These are phyloP conservation scores for Rhododendron vialii DNA, from an alignment of 148 eudicot genomes.

Conservation along the genomic window DNA sequence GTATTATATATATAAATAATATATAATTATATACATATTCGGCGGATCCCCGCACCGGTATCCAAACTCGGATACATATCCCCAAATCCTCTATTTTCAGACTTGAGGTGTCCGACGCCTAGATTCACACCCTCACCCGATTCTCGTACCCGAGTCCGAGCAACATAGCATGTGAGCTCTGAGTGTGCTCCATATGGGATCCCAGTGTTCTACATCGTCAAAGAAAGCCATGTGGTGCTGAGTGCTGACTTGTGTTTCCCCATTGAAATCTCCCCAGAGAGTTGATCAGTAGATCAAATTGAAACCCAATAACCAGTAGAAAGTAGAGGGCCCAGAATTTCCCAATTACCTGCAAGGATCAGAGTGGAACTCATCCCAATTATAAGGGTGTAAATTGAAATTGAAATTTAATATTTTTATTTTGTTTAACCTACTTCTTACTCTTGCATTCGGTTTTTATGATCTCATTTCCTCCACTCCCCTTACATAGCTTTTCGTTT, in stretches of 20 bases:
- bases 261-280: background rate
- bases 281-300: background rate
- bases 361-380: background rate
- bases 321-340: background rate
- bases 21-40: no score
- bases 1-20: no score
- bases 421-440: background rate
- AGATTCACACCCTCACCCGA: no score
- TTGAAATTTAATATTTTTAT: background rate
- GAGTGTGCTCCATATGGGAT: background rate
- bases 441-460: background rate
- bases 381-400: background rate
- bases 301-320: background rate
- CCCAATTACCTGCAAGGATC: background rate
- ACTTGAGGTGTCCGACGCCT: no score
- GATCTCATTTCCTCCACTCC: background rate
- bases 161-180: background rate
- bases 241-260: background rate
- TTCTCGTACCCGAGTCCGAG: no score
- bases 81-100: no score
- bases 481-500: constrained; percentile 10
- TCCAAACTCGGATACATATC: no score
- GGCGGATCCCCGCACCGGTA: no score
- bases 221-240: background rate
- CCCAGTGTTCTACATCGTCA: background rate